Evolutionary conservation across 2,329 filamentous ascomycete genomes (phyloP).

Genomic region (Talaromyces sp.): DNA sequence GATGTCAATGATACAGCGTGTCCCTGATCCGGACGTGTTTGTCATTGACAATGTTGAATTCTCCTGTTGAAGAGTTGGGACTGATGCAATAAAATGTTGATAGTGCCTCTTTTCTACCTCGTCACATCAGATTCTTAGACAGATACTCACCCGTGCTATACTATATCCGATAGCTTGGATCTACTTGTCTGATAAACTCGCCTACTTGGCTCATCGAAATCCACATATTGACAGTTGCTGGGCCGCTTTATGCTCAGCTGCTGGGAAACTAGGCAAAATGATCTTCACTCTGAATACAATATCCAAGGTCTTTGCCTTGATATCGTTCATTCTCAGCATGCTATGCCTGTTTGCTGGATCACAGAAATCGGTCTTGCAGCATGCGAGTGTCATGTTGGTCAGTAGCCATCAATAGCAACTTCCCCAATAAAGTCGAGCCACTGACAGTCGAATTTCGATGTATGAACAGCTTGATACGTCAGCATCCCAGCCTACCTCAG

Average conservation of each 20-base stretch:
- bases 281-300: slow-evolving; percentile 36
- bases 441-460: slow-evolving; percentile 11
- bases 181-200: neutral
- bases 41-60: neutral
- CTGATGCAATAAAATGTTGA: neutral
- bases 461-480: slow-evolving; percentile 55
- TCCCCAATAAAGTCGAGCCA: neutral
- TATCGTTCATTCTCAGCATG: slow-evolving; percentile 58
- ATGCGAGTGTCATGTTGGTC: slow-evolving; percentile 58
- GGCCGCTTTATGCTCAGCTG: neutral
- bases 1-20: neutral
- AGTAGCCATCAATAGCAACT: slow-evolving; percentile 21
- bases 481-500: slow-evolving; percentile 46
- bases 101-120: neutral
- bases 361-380: slow-evolving; percentile 56
- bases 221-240: neutral
- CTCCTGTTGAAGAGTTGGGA: neutral
- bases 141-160: neutral
- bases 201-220: neutral
- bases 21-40: neutral
- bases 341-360: slow-evolving; percentile 62
- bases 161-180: neutral
- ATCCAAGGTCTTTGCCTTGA: slow-evolving; percentile 52
- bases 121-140: too few relatives aligned
- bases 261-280: slow-evolving; percentile 7